Base-by-base conservation (phyloP, 2,329 filamentous ascomycete genomes). In the Xylariaceae sp. region DNA sequence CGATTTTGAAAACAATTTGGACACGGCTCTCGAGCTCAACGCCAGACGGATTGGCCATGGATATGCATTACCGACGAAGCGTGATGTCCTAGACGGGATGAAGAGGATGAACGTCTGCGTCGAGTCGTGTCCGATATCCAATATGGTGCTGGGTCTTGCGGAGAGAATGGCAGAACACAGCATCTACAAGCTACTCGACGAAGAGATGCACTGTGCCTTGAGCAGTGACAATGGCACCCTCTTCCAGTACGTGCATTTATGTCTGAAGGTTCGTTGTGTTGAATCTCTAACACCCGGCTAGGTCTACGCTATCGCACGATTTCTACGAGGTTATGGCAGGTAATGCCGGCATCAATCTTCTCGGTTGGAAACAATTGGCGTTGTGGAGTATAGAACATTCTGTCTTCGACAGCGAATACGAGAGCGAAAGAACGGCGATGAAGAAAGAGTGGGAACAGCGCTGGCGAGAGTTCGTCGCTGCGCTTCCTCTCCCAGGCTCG, bases 321-420 rank as follows among this genome's bases (percentile, higher is more conserved):
- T 89, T 90, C 62, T 90, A 89, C 63, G 87, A 90, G 62, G 76
- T 85, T 51, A 82, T 90, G 74, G 77, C 87, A 7, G 87, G 86
- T 42, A 82, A 81, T 40, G 72, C 76, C 11, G 76, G 81, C 49
- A 87, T 90, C 76, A 79, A 75, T 15, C 66, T 90, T 0, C 80
- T 80, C 54, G 86, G 86, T 39, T 87, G 86, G 83, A 85, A 85
- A 62, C 85, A 89, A 66, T 74, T 86, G 18, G 73, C 73, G 14
- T 68, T 77, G 56, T 85, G 82, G 82, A 85, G 82, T 58, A 68
- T 86, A 12, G 71, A 82, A 49, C 80, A 86, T 62, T 72, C 81
- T 1, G 83, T 80, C 58, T 68, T 84, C 61, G 65, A 66, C 19
- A 57, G 64, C 2, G 55, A 15, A 36, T 14, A 36, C 12, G 9